A percentile compares a stretch with the other conserved stretches of the same genome.
These are phyloP conservation scores for Aspergillus ochraceoroseus DNA, from an alignment of 2,329 filamentous ascomycete genomes.

Conservation along the genomic window DNA sequence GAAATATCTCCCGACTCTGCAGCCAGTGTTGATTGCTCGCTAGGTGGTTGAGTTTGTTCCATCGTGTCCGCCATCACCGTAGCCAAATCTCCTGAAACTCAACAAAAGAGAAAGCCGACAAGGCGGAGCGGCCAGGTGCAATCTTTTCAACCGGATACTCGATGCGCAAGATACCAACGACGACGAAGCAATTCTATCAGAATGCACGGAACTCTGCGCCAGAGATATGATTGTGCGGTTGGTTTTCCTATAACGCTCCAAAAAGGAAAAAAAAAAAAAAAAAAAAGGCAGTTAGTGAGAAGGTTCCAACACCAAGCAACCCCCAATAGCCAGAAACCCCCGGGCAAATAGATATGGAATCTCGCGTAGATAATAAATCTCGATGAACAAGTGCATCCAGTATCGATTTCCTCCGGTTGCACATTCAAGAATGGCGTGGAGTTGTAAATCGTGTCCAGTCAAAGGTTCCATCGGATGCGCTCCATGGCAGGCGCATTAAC, in stretches of 20 bases:
- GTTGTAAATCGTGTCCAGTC: too few species aligned
- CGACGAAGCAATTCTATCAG: not conserved
- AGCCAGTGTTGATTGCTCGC: slow-evolving; percentile 19
- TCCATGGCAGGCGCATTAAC: slow-evolving; percentile 4
- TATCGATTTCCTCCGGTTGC: not conserved
- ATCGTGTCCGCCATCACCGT: slow-evolving; percentile 23
- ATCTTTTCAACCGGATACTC: not conserved
- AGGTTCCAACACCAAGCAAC: slow-evolving; percentile 4
- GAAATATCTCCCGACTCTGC: slow-evolving; percentile 12
- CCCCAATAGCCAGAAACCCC: not conserved
- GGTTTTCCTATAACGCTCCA: slow-evolving; percentile 12
- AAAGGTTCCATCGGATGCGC: slow-evolving; percentile 3
- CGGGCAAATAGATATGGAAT: too few species aligned
- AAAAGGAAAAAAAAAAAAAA: too few species aligned
- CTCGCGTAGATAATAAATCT: too few species aligned
- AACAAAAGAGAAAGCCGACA: not conserved
- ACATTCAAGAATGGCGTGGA: slow-evolving; percentile 4
- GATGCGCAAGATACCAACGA: not conserved
- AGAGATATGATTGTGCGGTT: slow-evolving; percentile 4
- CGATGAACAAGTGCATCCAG: not conserved
- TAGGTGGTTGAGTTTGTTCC: slow-evolving; percentile 20
- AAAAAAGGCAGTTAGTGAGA: slow-evolving; percentile 17
- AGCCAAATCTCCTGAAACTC: not conserved
- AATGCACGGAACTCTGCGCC: slow-evolving; percentile 5
- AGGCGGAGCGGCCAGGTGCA: not conserved